Evolutionary conservation across 345 rosid species (phyloP).

Genomic region (Euphorbia lathyris): DNA sequence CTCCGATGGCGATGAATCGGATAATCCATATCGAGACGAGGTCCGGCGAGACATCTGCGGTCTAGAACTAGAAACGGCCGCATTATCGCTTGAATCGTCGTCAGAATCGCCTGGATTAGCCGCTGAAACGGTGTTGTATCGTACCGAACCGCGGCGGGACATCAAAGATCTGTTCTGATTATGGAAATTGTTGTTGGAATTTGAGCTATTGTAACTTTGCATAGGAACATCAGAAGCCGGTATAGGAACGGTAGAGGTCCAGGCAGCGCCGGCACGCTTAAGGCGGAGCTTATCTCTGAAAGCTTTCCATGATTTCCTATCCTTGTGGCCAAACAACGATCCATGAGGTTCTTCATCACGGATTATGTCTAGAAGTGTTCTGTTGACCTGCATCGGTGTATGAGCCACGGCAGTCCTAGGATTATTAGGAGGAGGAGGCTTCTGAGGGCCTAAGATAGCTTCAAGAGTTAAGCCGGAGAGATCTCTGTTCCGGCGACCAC

Average conservation of each 20-base stretch:
- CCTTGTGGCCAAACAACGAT: slow-evolving; percentile 36
- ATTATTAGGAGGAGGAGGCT: too few species aligned
- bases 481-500: background rate
- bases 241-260: slow-evolving; percentile 51
- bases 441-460: background rate
- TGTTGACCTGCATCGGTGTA: slow-evolving; percentile 6
- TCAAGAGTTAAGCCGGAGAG: slow-evolving; percentile 8
- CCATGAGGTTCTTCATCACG: slow-evolving; percentile 49
- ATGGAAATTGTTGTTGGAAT: background rate
- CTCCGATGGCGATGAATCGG: slow-evolving; percentile 26
- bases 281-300: slow-evolving; percentile 70
- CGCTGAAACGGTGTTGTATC: slow-evolving; percentile 26
- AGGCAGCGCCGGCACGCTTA: slow-evolving; percentile 61
- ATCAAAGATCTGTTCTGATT: slow-evolving; percentile 27
- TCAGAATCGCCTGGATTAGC: slow-evolving; percentile 9
- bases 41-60: slow-evolving; percentile 49
- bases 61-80: slow-evolving; percentile 7
- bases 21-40: slow-evolving; percentile 40
- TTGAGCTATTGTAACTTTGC: slow-evolving; percentile 11
- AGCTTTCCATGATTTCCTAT: slow-evolving; percentile 68
- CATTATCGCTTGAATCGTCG: slow-evolving; percentile 1
- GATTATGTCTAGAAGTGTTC: slow-evolving; percentile 58
- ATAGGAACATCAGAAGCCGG: slow-evolving; percentile 59
- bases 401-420: background rate
- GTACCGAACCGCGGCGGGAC: slow-evolving; percentile 23